Percentiles rank a stretch among this genome's conserved stretches.
Evolutionary conservation across 2,329 filamentous ascomycete species (phyloP).

Genomic region (Aureobasidium sp.): DNA sequence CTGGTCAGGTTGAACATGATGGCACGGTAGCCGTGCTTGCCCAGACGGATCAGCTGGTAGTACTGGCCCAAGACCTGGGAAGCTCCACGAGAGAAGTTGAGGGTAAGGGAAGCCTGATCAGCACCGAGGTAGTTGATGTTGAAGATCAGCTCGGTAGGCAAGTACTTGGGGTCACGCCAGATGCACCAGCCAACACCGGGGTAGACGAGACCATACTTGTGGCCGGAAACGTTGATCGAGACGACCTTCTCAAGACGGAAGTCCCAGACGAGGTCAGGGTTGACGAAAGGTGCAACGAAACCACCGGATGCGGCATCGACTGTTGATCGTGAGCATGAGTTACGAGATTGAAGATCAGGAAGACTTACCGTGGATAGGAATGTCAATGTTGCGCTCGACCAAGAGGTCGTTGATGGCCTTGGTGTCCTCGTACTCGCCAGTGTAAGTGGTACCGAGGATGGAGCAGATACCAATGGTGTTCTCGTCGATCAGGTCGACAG

Average conservation of each 20-base stretch:
- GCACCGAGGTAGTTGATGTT: slow-evolving; percentile 99
- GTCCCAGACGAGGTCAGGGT: slow-evolving; percentile 80
- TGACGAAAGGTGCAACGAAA: slow-evolving; percentile 87
- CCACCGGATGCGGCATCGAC: slow-evolving; percentile 89
- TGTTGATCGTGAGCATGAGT: neutral
- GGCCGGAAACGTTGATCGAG: slow-evolving; percentile 88
- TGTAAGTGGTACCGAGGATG: slow-evolving; percentile 90
- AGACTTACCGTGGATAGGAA: slow-evolving; percentile 60
- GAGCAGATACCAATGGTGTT: slow-evolving; percentile 84
- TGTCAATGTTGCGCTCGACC: slow-evolving; percentile 63
- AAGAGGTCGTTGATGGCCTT: slow-evolving; percentile 87
- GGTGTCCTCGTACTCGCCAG: slow-evolving; percentile 90
- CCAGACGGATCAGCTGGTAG: slow-evolving; percentile 92
- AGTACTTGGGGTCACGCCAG: slow-evolving; percentile 74
- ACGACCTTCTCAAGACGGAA: slow-evolving; percentile 84
- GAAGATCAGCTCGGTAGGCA: slow-evolving; percentile 90
- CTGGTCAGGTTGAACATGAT: slow-evolving; percentile 94
- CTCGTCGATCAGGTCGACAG: slow-evolving; percentile 54
- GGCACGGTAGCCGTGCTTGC: slow-evolving; percentile 80
- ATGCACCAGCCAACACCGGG: slow-evolving; percentile 92
- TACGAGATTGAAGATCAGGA: neutral
- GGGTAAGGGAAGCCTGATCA: slow-evolving; percentile 88
- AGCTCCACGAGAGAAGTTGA: slow-evolving; percentile 95
- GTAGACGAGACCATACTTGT: slow-evolving; percentile 77
- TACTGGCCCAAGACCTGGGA: slow-evolving; percentile 95